Conservation (phyloP, 805 yeast species). For the Millerago galiae region DNA sequence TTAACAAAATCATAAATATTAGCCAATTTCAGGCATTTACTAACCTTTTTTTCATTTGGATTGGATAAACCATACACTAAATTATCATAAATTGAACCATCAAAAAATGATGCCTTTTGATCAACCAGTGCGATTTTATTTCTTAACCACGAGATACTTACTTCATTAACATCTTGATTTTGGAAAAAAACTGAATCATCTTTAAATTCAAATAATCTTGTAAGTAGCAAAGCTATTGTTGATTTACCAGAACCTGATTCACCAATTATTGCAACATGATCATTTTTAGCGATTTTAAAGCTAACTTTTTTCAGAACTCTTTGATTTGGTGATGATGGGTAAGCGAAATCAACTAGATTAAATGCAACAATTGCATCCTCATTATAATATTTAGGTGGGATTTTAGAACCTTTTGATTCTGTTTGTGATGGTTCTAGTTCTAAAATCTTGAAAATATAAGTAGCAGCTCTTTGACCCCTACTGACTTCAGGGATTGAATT, state of each 20-base stretch:
- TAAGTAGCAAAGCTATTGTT: constrained; percentile 53
- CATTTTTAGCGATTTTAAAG: constrained; percentile 37
- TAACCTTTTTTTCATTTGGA: constrained; percentile 31
- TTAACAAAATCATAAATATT: constrained; percentile 50
- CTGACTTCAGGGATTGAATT: constrained; percentile 71
- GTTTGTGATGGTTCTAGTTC: constrained; percentile 26
- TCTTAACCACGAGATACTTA: constrained; percentile 46
- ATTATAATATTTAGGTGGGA: constrained; percentile 21
- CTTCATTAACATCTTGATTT: constrained; percentile 38
- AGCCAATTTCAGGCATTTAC: constrained; percentile 35
- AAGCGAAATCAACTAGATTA: constrained; percentile 41
- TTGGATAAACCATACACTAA: constrained; percentile 49
- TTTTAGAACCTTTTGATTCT: constrained; percentile 32
- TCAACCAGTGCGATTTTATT: constrained; percentile 59
- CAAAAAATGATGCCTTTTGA: constrained; percentile 67
- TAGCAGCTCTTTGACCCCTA: constrained; percentile 72
- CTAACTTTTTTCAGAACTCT: constrained; percentile 36
- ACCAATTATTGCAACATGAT: constrained; percentile 68
- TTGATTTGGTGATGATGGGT: constrained; percentile 30
- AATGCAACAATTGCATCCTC: constrained; percentile 31
- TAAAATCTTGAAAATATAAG: constrained; percentile 39
- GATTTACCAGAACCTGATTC: constrained; percentile 92
- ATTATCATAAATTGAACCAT: constrained; percentile 69
- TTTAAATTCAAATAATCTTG: constrained; percentile 42
- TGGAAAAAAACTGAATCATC: constrained; percentile 37